These are phyloP conservation scores for Agrocybe praecox DNA, from an alignment of 768 basidiomycete genomes.

Conservation along the genomic window DNA sequence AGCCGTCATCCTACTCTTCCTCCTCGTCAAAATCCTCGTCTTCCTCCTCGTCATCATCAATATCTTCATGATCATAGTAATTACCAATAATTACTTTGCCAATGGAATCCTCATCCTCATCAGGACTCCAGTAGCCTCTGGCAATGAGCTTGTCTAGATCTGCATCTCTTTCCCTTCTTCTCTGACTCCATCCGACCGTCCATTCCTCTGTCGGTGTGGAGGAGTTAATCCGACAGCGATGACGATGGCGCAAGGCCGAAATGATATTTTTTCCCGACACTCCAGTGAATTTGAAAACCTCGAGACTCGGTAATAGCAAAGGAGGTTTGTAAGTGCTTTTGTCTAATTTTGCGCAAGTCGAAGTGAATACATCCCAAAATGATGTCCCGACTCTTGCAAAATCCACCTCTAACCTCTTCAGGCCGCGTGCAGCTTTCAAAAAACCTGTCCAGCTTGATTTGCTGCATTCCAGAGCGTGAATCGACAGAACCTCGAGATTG, in stretches of 20 bases:
- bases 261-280: slow-evolving; percentile 24
- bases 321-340: neutral
- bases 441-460: slow-evolving; percentile 33
- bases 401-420: slow-evolving; percentile 45
- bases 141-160: slow-evolving; percentile 41
- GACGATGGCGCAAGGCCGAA: slow-evolving; percentile 17
- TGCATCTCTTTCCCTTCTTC: slow-evolving; percentile 32
- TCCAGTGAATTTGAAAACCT: slow-evolving; percentile 29
- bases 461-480: slow-evolving; percentile 46
- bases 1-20: neutral
- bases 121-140: slow-evolving; percentile 29
- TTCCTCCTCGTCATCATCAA: slow-evolving; percentile 16
- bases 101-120: slow-evolving; percentile 9
- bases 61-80: slow-evolving; percentile 31
- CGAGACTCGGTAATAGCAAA: slow-evolving; percentile 25
- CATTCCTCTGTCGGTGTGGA: slow-evolving; percentile 19
- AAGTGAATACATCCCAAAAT: slow-evolving; percentile 36
- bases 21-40: neutral
- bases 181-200: slow-evolving; percentile 36
- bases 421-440: slow-evolving; percentile 31
- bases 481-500: slow-evolving; percentile 36
- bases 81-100: slow-evolving; percentile 27
- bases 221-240: neutral
- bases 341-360: neutral
- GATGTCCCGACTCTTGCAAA: slow-evolving; percentile 34